Percentiles rank a stretch among this genome's conserved stretches.
phyloP scores from a whole-genome alignment of 148 eudicot species.

The Camellia lanceoleosa region DNA sequence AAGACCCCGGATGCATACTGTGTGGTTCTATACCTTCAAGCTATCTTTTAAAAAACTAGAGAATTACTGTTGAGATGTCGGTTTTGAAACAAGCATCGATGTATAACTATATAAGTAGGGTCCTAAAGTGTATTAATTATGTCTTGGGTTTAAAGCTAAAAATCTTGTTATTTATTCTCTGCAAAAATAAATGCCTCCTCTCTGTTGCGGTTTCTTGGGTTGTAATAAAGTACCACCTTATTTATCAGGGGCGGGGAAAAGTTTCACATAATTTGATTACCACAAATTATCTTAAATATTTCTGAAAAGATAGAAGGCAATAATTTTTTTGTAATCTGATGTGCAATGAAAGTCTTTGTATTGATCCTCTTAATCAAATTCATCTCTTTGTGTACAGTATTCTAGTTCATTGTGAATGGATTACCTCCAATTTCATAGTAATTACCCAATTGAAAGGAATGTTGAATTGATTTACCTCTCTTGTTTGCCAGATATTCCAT shows the following conservation, averaged over 20 bases:
- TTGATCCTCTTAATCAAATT: background rate
- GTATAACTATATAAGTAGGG: background rate
- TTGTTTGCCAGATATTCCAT: slow-evolving; percentile 47
- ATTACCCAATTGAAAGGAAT: background rate
- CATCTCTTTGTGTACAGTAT: background rate
- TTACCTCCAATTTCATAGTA: background rate
- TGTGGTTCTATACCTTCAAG: background rate
- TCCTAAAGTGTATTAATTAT: background rate
- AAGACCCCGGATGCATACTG: background rate
- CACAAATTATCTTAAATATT: too few species aligned
- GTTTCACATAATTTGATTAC: background rate
- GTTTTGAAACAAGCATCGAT: background rate
- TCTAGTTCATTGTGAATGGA: background rate
- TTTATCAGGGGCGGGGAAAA: background rate
- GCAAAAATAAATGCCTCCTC: background rate
- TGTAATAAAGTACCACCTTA: background rate
- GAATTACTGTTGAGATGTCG: background rate
- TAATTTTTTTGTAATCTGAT: too few species aligned
- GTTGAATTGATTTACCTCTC: slow-evolving; percentile 1
- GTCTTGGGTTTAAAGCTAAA: background rate
- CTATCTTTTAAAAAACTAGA: background rate
- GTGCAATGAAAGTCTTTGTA: background rate
- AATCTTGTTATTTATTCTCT: too few species aligned
- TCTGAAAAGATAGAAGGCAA: background rate
- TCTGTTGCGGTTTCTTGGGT: background rate